Conservation (phyloP, 306 rosid genomes). For the Senna tora region DNA sequence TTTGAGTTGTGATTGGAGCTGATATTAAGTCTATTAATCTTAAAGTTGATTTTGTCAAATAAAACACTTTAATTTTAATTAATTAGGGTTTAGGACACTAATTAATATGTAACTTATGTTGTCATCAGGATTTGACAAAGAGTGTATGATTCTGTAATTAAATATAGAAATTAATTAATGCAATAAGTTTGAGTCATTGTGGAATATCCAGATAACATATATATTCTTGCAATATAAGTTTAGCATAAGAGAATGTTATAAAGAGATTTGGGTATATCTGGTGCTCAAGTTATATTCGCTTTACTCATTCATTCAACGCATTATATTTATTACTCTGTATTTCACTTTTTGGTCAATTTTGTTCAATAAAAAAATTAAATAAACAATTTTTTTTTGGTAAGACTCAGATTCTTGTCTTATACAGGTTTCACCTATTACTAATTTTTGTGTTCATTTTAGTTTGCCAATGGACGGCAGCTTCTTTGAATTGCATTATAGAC, state of each 20-base stretch:
- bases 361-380: background rate
- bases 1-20: no score
- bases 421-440: no score
- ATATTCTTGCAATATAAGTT: conserved; percentile 49
- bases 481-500: background rate
- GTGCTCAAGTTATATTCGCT: conserved; percentile 40
- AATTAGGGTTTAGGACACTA: no score
- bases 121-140: no score
- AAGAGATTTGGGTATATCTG: conserved; percentile 33
- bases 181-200: background rate
- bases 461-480: background rate
- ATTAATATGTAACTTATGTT: background rate
- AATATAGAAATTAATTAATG: no score
- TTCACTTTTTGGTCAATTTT: background rate
- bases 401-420: no score
- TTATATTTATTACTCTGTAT: no score
- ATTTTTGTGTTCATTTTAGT: background rate
- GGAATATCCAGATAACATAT: background rate
- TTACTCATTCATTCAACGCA: conserved; percentile 30
- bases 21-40: no score
- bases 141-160: background rate
- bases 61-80: no score
- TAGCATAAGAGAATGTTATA: conserved; percentile 23
- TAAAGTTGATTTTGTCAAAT: no score
- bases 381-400: no score